Evolutionary conservation across 139 green algal genomes (phyloP).

Genomic region (Haematococcus lacustris): DNA sequence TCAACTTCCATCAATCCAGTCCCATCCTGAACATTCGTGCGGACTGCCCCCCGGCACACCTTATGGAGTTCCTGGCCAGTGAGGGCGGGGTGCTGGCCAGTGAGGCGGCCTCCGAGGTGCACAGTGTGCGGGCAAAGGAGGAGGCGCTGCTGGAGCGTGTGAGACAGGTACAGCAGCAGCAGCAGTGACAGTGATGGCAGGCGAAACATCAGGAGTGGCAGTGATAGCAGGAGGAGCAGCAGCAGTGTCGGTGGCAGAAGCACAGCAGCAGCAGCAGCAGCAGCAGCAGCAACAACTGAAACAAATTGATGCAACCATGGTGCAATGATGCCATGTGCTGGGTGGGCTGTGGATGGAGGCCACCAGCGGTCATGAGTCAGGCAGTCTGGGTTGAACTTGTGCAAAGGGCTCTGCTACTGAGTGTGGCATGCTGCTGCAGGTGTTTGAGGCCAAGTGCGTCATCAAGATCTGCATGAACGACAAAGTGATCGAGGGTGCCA

Average conservation of each 20-base stretch:
- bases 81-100: constrained; percentile 43
- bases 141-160: constrained; percentile 52
- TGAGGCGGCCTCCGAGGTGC: constrained; percentile 37
- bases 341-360: no score
- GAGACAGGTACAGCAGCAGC: constrained; percentile 8
- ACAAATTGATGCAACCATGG: no score
- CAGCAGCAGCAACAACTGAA: no score
- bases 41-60: constrained; percentile 64
- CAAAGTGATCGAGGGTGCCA: constrained; percentile 53
- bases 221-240: no score
- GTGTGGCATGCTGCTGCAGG: background rate
- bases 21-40: constrained; percentile 78
- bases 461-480: constrained; percentile 55
- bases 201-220: no score
- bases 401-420: background rate
- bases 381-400: no score
- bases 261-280: no score
- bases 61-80: constrained; percentile 68
- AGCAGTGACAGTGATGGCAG: background rate
- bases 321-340: no score
- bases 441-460: constrained; percentile 23
- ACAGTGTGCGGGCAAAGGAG: constrained; percentile 30
- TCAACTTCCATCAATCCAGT: constrained; percentile 66
- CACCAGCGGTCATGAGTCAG: no score
- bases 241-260: no score